These are phyloP conservation scores for Tagetes patula DNA, from an alignment of 129 eudicot species.

Conservation along the genomic window DNA sequence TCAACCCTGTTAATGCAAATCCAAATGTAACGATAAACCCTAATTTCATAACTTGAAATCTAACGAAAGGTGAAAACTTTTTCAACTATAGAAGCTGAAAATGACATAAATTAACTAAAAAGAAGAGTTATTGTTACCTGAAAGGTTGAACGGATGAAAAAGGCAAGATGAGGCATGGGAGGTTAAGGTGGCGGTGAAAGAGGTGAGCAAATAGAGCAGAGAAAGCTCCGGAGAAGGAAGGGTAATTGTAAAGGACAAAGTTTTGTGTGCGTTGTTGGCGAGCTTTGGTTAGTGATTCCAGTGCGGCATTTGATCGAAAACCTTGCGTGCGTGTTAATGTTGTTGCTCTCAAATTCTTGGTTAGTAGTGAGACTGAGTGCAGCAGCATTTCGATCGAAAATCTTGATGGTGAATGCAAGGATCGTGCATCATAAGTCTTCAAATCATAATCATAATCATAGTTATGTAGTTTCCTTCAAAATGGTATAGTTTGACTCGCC, in stretches of 20 bases:
- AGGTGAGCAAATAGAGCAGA: constrained; percentile 76
- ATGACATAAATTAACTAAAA: too few relatives aligned
- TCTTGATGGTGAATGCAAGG: neutral
- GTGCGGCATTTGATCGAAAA: constrained; percentile 82
- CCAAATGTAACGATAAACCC: neutral
- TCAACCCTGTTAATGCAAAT: constrained; percentile 47
- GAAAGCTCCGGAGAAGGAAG: constrained; percentile 84
- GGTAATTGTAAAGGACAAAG: constrained; percentile 77
- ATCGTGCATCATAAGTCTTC: neutral
- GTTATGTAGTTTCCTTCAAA: neutral
- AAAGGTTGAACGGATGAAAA: constrained; percentile 74
- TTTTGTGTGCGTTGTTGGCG: constrained; percentile 47
- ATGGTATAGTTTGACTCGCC: neutral
- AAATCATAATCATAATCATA: neutral
- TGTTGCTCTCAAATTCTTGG: neutral
- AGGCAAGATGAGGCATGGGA: constrained; percentile 79
- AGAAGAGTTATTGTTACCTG: constrained; percentile 37
- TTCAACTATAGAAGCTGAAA: too few relatives aligned
- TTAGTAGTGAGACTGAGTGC: constrained; percentile 19
- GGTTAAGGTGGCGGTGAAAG: constrained; percentile 61
- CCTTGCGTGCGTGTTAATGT: constrained; percentile 34
- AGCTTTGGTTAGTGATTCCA: constrained; percentile 64
- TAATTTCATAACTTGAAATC: too few relatives aligned
- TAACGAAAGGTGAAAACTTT: too few relatives aligned
- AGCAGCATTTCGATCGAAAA: neutral